phyloP scores from a whole-genome alignment of 2,329 filamentous ascomycete genomes.

The Colletotrichum salicis region DNA sequence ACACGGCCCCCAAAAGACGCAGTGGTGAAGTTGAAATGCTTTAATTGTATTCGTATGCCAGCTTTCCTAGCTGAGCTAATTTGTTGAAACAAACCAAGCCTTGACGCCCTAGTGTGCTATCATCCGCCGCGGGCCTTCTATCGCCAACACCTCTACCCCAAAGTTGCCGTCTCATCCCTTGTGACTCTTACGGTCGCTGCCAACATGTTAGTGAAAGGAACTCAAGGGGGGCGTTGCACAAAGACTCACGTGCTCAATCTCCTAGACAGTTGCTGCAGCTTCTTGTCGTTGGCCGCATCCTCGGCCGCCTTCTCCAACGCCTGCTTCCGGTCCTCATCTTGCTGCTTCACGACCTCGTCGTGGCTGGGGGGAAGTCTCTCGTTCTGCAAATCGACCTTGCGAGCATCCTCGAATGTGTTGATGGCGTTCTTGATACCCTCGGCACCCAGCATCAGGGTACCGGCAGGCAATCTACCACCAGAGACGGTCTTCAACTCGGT shows the following conservation, averaged over 20 bases:
- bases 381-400: slow-evolving; percentile 97
- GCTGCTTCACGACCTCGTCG: slow-evolving; percentile 88
- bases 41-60: slow-evolving; percentile 30
- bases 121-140: slow-evolving; percentile 19
- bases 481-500: slow-evolving; percentile 98
- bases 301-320: slow-evolving; percentile 87
- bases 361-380: slow-evolving; percentile 92
- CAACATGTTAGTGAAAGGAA: background rate
- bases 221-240: slow-evolving; percentile 33
- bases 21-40: slow-evolving; percentile 8
- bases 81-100: slow-evolving; percentile 27
- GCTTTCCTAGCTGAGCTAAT: slow-evolving; percentile 26
- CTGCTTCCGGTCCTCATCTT: slow-evolving; percentile 81
- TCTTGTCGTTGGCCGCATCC: slow-evolving; percentile 92
- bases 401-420: slow-evolving; percentile 93
- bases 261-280: slow-evolving; percentile 85
- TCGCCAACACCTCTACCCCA: slow-evolving; percentile 19
- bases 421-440: slow-evolving; percentile 99
- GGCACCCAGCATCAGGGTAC: slow-evolving; percentile 96
- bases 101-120: slow-evolving; percentile 30
- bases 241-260: slow-evolving; percentile 94
- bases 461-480: slow-evolving; percentile 90
- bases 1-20: background rate
- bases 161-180: slow-evolving; percentile 17
- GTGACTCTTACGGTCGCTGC: slow-evolving; percentile 47